These are phyloP conservation scores for Schizophyllum amplum DNA, from an alignment of 1,284 basidiomycete genomes.

Conservation along the genomic window DNA sequence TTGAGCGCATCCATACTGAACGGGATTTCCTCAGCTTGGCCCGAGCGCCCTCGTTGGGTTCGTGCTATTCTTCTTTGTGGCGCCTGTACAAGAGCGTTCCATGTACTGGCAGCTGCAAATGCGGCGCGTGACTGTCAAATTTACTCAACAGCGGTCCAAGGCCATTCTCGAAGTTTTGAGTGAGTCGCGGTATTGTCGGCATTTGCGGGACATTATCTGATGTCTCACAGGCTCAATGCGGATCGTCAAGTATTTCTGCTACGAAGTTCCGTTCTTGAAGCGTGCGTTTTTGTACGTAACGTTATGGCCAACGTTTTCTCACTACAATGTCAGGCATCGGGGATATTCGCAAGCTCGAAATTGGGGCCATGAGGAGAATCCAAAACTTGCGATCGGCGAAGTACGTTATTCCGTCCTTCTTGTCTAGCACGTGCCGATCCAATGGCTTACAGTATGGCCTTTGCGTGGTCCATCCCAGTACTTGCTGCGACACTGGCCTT, in stretches of 20 bases:
- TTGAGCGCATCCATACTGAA: too few relatives aligned
- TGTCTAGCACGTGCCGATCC: constrained; percentile 22
- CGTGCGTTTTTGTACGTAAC: not conserved
- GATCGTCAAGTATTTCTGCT: constrained; percentile 86
- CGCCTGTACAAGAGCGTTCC: constrained; percentile 53
- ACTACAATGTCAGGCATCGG: constrained; percentile 56
- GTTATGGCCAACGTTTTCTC: constrained; percentile 14
- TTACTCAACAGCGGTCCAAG: constrained; percentile 87
- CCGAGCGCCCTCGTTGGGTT: constrained; percentile 81
- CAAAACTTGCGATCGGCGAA: constrained; percentile 62
- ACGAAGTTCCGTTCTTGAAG: constrained; percentile 66
- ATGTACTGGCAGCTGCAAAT: constrained; percentile 73
- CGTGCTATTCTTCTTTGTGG: constrained; percentile 63
- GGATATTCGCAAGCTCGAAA: constrained; percentile 68
- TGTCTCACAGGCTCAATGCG: constrained; percentile 73
- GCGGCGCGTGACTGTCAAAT: constrained; percentile 75
- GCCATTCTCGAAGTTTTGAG: constrained; percentile 60
- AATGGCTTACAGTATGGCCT: constrained; percentile 34
- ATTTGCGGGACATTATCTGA: constrained; percentile 1
- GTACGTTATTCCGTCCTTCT: constrained; percentile 66
- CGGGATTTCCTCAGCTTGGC: constrained; percentile 50
- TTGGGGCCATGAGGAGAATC: constrained; percentile 58
- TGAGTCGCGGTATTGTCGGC: constrained; percentile 13
- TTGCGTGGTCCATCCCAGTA: constrained; percentile 67
- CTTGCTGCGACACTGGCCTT: constrained; percentile 84